phyloP scores from a whole-genome alignment of 495 filamentous ascomycete genomes.

The Achaetomiella virescens region DNA sequence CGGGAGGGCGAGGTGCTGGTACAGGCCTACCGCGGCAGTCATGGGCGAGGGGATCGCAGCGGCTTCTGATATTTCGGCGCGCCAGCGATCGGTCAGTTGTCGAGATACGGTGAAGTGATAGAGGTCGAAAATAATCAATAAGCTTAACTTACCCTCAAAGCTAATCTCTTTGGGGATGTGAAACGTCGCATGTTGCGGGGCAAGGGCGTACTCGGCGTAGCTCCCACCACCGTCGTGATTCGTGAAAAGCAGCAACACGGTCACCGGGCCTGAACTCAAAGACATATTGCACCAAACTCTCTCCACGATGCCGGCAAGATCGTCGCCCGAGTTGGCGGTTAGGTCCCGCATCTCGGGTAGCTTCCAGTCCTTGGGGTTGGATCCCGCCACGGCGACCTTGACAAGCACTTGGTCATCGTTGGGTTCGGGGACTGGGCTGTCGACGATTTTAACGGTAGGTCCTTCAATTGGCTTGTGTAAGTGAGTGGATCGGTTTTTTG shows the following conservation, averaged over 20 bases:
- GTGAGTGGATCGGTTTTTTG: no score
- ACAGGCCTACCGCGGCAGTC: slow-evolving; percentile 64
- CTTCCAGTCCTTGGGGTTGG: slow-evolving; percentile 82
- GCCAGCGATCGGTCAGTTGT: no score
- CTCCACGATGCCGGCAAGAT: slow-evolving; percentile 65
- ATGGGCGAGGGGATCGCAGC: slow-evolving; percentile 67
- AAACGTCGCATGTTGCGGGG: slow-evolving; percentile 60
- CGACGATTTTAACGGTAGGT: slow-evolving; percentile 53
- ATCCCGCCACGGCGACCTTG: slow-evolving; percentile 59
- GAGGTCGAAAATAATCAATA: no score
- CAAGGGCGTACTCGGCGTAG: slow-evolving; percentile 68
- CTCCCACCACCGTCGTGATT: slow-evolving; percentile 46
- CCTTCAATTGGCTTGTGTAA: no score
- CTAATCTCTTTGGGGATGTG: slow-evolving; percentile 56
- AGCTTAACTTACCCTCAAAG: slow-evolving; percentile 53
- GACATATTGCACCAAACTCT: slow-evolving; percentile 53
- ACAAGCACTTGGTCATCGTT: slow-evolving; percentile 61
- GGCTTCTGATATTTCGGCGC: slow-evolving; percentile 58
- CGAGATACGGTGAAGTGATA: no score
- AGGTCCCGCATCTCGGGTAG: slow-evolving; percentile 18
- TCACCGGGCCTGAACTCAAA: slow-evolving; percentile 61
- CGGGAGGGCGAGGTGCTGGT: slow-evolving; percentile 53
- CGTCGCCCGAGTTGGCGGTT: slow-evolving; percentile 57
- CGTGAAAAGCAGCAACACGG: slow-evolving; percentile 66
- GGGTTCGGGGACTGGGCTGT: slow-evolving; percentile 57